Evolutionary conservation across 2,329 filamentous ascomycete genomes (phyloP).

Genomic region (Xylariaceae sp.): DNA sequence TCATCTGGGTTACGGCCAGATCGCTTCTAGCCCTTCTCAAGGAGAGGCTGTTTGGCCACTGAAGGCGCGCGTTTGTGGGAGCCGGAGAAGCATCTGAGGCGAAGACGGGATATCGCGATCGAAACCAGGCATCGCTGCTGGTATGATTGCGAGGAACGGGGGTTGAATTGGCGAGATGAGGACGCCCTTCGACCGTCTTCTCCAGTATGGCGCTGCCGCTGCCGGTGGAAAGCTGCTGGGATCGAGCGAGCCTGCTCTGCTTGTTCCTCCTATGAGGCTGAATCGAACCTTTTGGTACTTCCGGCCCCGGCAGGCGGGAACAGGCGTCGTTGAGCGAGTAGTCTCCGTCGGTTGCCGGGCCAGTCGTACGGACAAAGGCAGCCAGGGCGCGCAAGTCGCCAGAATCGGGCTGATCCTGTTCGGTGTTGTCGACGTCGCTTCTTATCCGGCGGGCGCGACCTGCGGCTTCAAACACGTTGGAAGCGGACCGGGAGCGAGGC

Average conservation of each 20-base stretch:
- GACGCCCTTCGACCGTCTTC: no score
- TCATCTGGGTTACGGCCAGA: no score
- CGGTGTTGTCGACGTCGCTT: conserved; percentile 8
- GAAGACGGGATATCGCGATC: conserved; percentile 16
- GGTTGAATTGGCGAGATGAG: no score
- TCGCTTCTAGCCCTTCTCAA: conserved; percentile 9
- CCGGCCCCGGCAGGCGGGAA: no score
- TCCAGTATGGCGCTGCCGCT: no score
- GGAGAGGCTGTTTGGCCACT: conserved; percentile 14
- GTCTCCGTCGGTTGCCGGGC: conserved; percentile 7
- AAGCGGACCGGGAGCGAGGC: conserved; percentile 20
- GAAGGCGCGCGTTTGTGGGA: conserved; percentile 1
- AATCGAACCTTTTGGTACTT: no score
- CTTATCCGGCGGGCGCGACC: conserved; percentile 2
- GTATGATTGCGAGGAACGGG: no score
- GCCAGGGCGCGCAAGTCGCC: conserved; percentile 14
- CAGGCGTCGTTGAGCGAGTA: no score
- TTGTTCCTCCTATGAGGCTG: no score
- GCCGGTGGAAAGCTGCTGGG: no score
- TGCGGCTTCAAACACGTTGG: conserved; percentile 16
- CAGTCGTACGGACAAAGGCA: conserved; percentile 16
- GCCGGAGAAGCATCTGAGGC: conserved; percentile 4
- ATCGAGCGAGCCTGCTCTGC: no score
- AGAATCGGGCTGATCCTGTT: conserved; percentile 11
- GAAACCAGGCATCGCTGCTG: conserved; percentile 10